Evolutionary conservation across 192 early-diverging fungal species (phyloP).

Genomic region (Backusella sp.): DNA sequence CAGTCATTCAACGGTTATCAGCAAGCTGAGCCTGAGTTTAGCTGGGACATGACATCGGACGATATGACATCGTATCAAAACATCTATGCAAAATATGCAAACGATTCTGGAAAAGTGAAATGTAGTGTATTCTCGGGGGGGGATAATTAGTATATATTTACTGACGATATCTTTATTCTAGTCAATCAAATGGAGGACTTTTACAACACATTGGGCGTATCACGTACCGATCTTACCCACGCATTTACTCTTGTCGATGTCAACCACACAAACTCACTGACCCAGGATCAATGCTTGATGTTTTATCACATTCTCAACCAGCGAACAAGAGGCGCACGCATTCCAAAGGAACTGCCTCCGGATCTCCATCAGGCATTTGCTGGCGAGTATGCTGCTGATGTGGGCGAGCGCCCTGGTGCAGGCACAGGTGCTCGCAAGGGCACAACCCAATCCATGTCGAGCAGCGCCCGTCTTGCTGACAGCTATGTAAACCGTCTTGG

Average conservation of each 20-base stretch:
- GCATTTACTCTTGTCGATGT: constrained; percentile 57
- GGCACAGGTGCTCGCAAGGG: constrained; percentile 31
- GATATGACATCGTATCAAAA: constrained; percentile 57
- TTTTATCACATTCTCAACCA: constrained; percentile 60
- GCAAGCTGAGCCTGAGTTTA: constrained; percentile 44
- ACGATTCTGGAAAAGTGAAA: constrained; percentile 51
- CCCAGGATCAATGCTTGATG: constrained; percentile 54
- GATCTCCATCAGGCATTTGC: constrained; percentile 52
- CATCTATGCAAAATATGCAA: constrained; percentile 52
- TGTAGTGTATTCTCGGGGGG: constrained; percentile 30
- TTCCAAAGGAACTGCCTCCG: constrained; percentile 49
- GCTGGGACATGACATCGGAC: constrained; percentile 63
- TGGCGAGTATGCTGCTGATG: constrained; percentile 46
- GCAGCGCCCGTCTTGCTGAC: constrained; percentile 31
- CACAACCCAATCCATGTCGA: constrained; percentile 25
- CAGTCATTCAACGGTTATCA: background rate
- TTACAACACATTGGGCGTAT: constrained; percentile 48
- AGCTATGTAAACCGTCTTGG: constrained; percentile 38
- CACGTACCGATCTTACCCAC: constrained; percentile 47
- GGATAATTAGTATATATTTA: background rate
- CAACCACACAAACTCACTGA: constrained; percentile 50
- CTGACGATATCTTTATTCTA: constrained; percentile 13
- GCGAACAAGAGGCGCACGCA: constrained; percentile 48
- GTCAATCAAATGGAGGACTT: constrained; percentile 58
- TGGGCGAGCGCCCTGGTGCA: constrained; percentile 36